A percentile compares a stretch with the other conserved stretches of the same genome.
These are phyloP conservation scores for Stentor coeruleus DNA, from an alignment of 73 alveolate species.

Conservation along the genomic window DNA sequence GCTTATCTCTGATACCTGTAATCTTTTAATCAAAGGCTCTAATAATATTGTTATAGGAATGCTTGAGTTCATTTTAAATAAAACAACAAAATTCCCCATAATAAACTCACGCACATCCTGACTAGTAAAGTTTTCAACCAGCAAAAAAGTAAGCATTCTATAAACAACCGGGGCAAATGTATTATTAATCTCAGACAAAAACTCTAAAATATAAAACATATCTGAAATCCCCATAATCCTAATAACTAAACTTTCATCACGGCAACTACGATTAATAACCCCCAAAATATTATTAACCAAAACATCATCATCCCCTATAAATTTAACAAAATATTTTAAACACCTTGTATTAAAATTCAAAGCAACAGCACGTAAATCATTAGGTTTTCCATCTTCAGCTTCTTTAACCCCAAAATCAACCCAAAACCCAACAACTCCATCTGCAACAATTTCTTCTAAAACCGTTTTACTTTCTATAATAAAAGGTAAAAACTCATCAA, in stretches of 20 bases:
- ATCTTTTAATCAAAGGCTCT: constrained; percentile 89
- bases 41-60: constrained; percentile 90
- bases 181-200: constrained; percentile 82
- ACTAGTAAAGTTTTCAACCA: constrained; percentile 89
- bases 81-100: constrained; percentile 68
- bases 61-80: constrained; percentile 66
- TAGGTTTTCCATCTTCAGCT: constrained; percentile 51
- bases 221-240: constrained; percentile 45
- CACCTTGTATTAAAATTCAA: constrained; percentile 63
- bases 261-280: constrained; percentile 53
- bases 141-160: constrained; percentile 79
- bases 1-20: constrained; percentile 71
- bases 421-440: constrained; percentile 71
- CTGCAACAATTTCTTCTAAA: constrained; percentile 43
- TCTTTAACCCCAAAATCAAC: constrained; percentile 57
- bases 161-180: constrained; percentile 88
- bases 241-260: constrained; percentile 59
- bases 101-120: constrained; percentile 79
- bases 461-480: constrained; percentile 27
- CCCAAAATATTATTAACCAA: constrained; percentile 42
- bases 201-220: constrained; percentile 60
- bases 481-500: constrained; percentile 38
- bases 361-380: constrained; percentile 57
- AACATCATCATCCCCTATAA: constrained; percentile 57
- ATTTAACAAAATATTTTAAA: constrained; percentile 57